These are phyloP conservation scores for Colletotrichum tropicicola DNA, from an alignment of 2,329 filamentous ascomycete genomes.

Conservation along the genomic window DNA sequence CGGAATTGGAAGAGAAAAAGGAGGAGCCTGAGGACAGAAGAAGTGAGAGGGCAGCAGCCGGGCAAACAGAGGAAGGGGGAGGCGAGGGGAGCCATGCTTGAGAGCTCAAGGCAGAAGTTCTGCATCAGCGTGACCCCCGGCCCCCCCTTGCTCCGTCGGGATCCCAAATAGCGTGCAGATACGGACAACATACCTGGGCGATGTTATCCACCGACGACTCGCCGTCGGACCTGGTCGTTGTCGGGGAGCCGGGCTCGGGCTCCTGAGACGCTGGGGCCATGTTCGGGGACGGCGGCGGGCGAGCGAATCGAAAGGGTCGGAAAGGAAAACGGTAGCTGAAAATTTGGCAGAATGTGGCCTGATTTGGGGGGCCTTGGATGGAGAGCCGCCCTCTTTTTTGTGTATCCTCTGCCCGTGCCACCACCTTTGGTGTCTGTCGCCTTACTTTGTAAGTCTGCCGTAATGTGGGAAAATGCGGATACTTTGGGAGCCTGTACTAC, in stretches of 20 bases:
- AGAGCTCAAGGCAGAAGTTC: conserved; percentile 4
- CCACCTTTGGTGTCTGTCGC: neutral
- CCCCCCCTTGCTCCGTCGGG: conserved; percentile 12
- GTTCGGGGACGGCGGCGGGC: conserved; percentile 20
- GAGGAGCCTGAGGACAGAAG: neutral
- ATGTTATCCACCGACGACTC: conserved; percentile 29
- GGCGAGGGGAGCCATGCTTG: conserved; percentile 1
- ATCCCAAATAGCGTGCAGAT: conserved; percentile 9
- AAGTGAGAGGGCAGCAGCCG: neutral
- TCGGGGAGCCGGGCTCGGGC: conserved; percentile 28
- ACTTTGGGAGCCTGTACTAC: conserved; percentile 2
- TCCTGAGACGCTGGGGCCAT: conserved; percentile 30
- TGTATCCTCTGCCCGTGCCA: neutral
- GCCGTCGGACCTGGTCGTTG: conserved; percentile 22
- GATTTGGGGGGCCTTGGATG: conserved; percentile 23
- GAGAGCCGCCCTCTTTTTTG: conserved; percentile 28
- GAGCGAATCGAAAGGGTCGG: conserved; percentile 16
- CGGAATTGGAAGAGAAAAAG: conserved; percentile 5
- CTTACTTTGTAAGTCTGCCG: conserved; percentile 4
- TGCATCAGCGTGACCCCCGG: conserved; percentile 8
- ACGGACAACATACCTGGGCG: conserved; percentile 29
- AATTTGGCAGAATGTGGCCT: conserved; percentile 21
- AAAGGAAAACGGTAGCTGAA: neutral
- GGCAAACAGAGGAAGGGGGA: neutral
- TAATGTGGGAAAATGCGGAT: conserved; percentile 25